These are phyloP conservation scores for Flaveria sonorensis DNA, from an alignment of 129 eudicot species.

Conservation along the genomic window DNA sequence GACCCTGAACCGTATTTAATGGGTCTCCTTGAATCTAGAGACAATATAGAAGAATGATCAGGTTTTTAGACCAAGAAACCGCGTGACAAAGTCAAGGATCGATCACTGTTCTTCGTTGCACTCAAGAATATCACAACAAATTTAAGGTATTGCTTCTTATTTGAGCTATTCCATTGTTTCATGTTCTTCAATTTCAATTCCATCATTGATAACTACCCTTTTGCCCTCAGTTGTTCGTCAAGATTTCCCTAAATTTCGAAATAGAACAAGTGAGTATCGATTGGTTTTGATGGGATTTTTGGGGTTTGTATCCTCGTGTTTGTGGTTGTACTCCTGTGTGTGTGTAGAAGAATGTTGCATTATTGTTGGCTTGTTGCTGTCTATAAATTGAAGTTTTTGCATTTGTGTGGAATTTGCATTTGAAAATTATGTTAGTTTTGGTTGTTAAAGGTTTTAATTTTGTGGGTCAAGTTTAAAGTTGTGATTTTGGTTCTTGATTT, in stretches of 20 bases:
- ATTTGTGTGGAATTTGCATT: not conserved
- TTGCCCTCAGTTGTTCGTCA: not conserved
- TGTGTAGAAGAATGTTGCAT: not conserved
- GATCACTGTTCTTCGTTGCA: conserved; percentile 17
- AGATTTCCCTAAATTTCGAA: not conserved
- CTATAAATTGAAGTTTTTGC: not conserved
- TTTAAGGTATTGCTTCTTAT: conserved; percentile 24
- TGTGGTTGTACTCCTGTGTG: not conserved
- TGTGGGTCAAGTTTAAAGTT: not conserved
- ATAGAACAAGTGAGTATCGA: conserved; percentile 14
- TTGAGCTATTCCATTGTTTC: not conserved
- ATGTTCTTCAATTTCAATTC: not conserved
- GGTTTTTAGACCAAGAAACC: conserved; percentile 35
- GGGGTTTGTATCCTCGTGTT: not conserved
- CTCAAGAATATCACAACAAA: not conserved
- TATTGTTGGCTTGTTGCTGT: not conserved
- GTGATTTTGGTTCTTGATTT: conserved; percentile 5
- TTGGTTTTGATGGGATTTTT: not conserved
- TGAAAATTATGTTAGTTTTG: not conserved
- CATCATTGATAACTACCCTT: not conserved
- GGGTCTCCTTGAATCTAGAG: conserved; percentile 19
- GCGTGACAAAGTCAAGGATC: conserved; percentile 38
- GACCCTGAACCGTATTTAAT: conserved; percentile 11
- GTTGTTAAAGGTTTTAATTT: not conserved
- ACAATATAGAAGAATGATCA: not conserved